Conservation (phyloP, 257 asterid genomes). For the Coffea eugenioides region DNA sequence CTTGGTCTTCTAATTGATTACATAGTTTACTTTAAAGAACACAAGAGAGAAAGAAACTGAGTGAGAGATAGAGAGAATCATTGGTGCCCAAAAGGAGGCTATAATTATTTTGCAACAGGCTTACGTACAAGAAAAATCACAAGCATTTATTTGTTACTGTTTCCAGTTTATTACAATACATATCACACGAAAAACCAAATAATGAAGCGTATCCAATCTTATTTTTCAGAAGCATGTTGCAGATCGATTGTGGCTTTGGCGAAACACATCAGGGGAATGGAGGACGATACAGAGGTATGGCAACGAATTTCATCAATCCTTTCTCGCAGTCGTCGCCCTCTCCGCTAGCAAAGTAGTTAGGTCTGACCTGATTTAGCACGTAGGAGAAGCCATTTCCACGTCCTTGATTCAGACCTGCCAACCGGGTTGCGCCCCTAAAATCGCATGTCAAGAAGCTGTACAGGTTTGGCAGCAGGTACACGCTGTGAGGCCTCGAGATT, state of each 20-base stretch:
- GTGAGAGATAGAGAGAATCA: too few species aligned
- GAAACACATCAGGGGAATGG: not conserved
- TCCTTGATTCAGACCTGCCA: constrained; percentile 2
- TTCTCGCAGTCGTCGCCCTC: not conserved
- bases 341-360: constrained; percentile 2
- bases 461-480: constrained; percentile 3
- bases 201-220: not conserved
- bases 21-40: too few species aligned
- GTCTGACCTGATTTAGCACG: not conserved
- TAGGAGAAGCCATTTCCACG: not conserved
- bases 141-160: not conserved
- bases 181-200: not conserved
- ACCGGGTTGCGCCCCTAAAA: not conserved
- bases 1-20: too few species aligned
- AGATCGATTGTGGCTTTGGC: too few species aligned
- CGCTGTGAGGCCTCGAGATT: not conserved
- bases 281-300: not conserved
- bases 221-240: not conserved
- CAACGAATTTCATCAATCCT: not conserved
- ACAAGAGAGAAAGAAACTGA: too few species aligned
- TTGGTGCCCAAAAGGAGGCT: too few species aligned
- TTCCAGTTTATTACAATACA: not conserved
- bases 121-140: not conserved
- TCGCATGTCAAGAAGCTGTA: constrained; percentile 1
- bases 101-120: too few species aligned